These are phyloP conservation scores for Pythium utonaiense DNA, from an alignment of 352 stramenopile genomes.

Conservation along the genomic window DNA sequence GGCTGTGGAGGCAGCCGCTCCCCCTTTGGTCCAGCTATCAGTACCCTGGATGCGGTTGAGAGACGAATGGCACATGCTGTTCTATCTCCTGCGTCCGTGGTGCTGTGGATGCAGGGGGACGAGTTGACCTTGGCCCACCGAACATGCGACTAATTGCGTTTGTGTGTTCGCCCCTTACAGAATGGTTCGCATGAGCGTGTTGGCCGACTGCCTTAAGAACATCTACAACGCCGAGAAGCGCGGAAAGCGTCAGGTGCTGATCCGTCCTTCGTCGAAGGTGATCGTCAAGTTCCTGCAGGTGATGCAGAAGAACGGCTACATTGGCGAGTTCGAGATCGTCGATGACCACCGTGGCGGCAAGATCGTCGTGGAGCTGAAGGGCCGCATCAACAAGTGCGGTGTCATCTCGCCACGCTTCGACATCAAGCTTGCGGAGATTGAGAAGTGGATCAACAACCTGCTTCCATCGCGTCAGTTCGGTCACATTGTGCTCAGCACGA, in stretches of 20 bases:
- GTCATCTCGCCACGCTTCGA: constrained; percentile 99
- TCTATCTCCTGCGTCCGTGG: background rate
- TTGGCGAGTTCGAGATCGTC: constrained; percentile 99
- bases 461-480: constrained; percentile 99
- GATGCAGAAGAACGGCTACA: constrained; percentile 99
- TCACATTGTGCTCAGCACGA: constrained; percentile 93
- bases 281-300: constrained; percentile 99
- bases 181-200: constrained; percentile 99
- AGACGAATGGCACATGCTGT: background rate
- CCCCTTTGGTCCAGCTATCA: background rate
- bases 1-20: constrained; percentile 64
- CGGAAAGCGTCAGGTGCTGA: constrained; percentile 99
- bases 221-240: constrained; percentile 99
- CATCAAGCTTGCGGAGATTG: constrained; percentile 94
- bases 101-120: constrained; percentile 15
- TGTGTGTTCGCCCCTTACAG: constrained; percentile 29
- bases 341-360: constrained; percentile 99
- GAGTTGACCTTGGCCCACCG: constrained; percentile 56
- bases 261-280: constrained; percentile 99
- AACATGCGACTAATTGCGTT: constrained; percentile 39
- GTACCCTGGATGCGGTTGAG: background rate
- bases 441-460: constrained; percentile 99
- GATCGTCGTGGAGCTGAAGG: constrained; percentile 98
- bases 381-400: constrained; percentile 99
- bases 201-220: constrained; percentile 99